A percentile compares a stretch with the other conserved stretches of the same genome.
These are phyloP conservation scores for Tillandsia fasciculata DNA, from an alignment of 176 grass and related monocot genomes.

Conservation along the genomic window DNA sequence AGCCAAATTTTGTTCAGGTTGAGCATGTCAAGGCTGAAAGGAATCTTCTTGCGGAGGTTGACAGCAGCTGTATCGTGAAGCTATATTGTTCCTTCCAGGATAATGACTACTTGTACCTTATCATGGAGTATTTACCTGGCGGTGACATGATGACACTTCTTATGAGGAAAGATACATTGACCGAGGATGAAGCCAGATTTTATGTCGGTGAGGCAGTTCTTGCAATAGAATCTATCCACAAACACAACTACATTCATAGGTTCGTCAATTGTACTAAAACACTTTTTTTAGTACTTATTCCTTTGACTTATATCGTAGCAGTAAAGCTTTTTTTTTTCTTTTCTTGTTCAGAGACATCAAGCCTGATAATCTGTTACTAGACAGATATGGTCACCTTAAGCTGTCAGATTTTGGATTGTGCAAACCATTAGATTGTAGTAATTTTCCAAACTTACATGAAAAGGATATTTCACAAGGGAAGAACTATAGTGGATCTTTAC, in stretches of 20 bases:
- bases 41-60: conserved; percentile 96
- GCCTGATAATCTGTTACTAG: conserved; percentile 94
- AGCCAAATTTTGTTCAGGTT: conserved; percentile 37
- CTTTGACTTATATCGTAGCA: conserved; percentile 3
- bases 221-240: conserved; percentile 92
- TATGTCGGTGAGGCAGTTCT: conserved; percentile 82
- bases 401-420: conserved; percentile 96
- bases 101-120: conserved; percentile 77
- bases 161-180: conserved; percentile 92
- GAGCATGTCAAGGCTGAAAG: conserved; percentile 99
- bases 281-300: not conserved
- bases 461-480: conserved; percentile 62
- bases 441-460: conserved; percentile 91
- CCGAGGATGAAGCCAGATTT: conserved; percentile 79
- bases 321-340: conserved; percentile 28
- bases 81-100: conserved; percentile 96
- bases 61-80: conserved; percentile 93
- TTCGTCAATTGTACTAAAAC: conserved; percentile 8
- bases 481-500: conserved; percentile 19
- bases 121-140: conserved; percentile 98
- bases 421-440: conserved; percentile 73
- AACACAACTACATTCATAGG: conserved; percentile 95
- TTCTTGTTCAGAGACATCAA: conserved; percentile 74
- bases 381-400: conserved; percentile 88
- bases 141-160: conserved; percentile 98